These are phyloP conservation scores for Colletotrichum euphorbiae DNA, from an alignment of 2,329 filamentous ascomycete species.

Conservation along the genomic window DNA sequence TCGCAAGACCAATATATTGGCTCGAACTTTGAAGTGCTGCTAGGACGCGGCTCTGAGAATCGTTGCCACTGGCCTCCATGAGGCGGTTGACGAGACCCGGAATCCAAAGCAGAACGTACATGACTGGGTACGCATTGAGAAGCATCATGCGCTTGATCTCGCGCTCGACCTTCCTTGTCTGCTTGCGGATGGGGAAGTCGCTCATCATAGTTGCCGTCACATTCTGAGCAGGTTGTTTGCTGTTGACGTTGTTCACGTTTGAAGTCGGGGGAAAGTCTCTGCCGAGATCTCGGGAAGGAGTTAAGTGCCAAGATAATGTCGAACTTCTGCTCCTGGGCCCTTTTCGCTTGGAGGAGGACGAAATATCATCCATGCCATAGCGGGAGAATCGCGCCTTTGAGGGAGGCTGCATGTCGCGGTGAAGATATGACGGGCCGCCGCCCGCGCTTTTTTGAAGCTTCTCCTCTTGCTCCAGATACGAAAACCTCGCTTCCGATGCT, in stretches of 20 bases:
- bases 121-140: conserved; percentile 52
- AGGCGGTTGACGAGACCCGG: conserved; percentile 52
- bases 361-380: not conserved
- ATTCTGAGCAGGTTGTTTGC: not conserved
- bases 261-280: conserved; percentile 30
- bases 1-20: conserved; percentile 52
- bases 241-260: conserved; percentile 10
- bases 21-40: conserved; percentile 49
- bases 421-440: conserved; percentile 17
- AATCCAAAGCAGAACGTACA: conserved; percentile 53
- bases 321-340: conserved; percentile 13
- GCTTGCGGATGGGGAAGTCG: conserved; percentile 41
- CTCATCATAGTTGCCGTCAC: conserved; percentile 35
- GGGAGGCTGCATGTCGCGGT: conserved; percentile 21
- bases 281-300: conserved; percentile 3
- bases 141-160: conserved; percentile 50
- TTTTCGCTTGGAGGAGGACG: not conserved
- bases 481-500: conserved; percentile 35
- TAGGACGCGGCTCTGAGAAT: conserved; percentile 40
- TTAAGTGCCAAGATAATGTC: conserved; percentile 17
- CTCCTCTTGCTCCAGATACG: conserved; percentile 36
- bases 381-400: conserved; percentile 6
- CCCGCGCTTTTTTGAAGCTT: conserved; percentile 19
- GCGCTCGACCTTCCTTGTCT: conserved; percentile 42
- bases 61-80: conserved; percentile 45